phyloP scores from a whole-genome alignment of 2,329 filamentous ascomycete genomes.

The Fusarium avenaceum region DNA sequence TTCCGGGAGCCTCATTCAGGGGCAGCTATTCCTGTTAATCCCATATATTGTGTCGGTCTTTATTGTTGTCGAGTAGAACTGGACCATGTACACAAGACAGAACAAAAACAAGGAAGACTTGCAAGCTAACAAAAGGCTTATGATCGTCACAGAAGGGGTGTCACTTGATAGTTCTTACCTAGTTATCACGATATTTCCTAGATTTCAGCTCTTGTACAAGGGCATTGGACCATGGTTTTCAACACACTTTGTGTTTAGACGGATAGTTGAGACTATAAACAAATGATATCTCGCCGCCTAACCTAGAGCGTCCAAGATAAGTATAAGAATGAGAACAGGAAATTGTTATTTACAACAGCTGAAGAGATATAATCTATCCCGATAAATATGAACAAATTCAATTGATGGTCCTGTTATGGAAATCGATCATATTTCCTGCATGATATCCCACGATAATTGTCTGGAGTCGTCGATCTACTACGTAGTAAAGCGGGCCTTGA shows the following conservation, averaged over 20 bases:
- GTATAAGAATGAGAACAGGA: too few species aligned
- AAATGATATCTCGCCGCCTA: neutral
- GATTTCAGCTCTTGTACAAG: neutral
- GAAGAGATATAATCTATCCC: neutral
- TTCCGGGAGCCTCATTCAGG: neutral
- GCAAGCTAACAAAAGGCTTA: neutral
- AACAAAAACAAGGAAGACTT: too few species aligned
- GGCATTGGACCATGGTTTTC: neutral
- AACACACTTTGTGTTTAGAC: neutral
- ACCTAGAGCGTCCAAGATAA: neutral
- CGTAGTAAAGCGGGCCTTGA: conserved; percentile 5
- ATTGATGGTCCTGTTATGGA: neutral
- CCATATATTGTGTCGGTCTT: too few species aligned
- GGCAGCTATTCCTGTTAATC: too few species aligned
- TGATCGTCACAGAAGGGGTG: too few species aligned
- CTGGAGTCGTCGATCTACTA: conserved; percentile 1
- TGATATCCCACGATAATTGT: neutral
- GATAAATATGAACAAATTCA: neutral
- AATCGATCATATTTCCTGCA: neutral
- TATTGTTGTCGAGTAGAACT: neutral
- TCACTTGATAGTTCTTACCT: neutral
- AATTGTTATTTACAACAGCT: too few species aligned
- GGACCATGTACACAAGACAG: neutral
- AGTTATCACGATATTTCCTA: neutral
- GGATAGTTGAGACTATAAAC: neutral